A percentile compares a stretch with the other conserved stretches of the same genome.
Conservation (phyloP, 2,329 filamentous ascomycete genomes). For the Phyllosticta paracitricarpa region DNA sequence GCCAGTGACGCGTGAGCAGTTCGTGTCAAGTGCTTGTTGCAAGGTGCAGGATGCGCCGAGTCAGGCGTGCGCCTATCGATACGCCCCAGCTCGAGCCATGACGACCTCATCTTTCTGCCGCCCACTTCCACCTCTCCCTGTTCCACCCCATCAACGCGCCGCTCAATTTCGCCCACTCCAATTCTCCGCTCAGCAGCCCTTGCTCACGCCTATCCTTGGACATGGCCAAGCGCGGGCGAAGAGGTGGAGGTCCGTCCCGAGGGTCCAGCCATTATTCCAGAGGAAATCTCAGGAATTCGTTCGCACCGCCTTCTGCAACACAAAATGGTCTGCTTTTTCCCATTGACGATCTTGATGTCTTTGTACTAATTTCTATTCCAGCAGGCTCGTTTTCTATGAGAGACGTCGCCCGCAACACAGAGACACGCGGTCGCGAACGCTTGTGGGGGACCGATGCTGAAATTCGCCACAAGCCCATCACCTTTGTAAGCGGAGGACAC, state of each 20-base stretch:
- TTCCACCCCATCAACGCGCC: neutral
- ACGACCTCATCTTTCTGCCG: neutral
- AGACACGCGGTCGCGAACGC: slow-evolving; percentile 36
- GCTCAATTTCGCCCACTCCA: neutral
- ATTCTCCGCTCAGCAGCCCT: neutral
- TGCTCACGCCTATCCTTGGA: too few species aligned
- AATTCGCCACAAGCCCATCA: slow-evolving; percentile 46
- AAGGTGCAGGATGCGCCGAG: neutral
- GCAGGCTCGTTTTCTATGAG: slow-evolving; percentile 35
- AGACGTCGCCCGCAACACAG: slow-evolving; percentile 50
- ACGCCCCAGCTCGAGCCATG: neutral
- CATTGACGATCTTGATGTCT: neutral
- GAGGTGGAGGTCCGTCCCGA: neutral
- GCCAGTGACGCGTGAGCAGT: neutral
- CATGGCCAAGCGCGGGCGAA: slow-evolving; percentile 6
- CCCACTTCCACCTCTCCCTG: slow-evolving; percentile 1
- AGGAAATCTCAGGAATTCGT: neutral
- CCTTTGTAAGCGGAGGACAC: slow-evolving; percentile 51
- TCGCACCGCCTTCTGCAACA: neutral
- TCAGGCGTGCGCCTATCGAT: neutral
- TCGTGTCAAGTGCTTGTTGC: neutral
- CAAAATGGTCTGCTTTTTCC: neutral
- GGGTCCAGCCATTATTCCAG: neutral
- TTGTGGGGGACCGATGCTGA: slow-evolving; percentile 38
- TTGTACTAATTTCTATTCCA: neutral